Evolutionary conservation across 129 eudicot genomes (phyloP).

Genomic region (Artemisia annua): DNA sequence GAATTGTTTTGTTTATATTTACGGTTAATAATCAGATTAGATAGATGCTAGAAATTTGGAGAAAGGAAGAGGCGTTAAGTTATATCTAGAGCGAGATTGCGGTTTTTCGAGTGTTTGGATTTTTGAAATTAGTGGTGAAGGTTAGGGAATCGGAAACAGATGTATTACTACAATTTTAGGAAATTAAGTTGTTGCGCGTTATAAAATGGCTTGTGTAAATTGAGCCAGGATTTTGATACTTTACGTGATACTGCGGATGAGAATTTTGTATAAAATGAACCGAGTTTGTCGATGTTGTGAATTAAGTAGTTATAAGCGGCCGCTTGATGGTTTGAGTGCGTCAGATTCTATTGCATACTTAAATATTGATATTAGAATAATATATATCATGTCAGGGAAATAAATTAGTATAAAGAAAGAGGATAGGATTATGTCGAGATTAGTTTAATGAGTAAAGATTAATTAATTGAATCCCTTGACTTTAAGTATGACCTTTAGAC

Average conservation of each 20-base stretch:
- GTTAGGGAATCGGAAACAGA: slow-evolving; percentile 9
- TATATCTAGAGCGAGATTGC: background rate
- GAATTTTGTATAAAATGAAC: background rate
- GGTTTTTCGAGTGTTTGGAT: too few species aligned
- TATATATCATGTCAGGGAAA: slow-evolving; percentile 4
- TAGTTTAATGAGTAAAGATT: slow-evolving; percentile 3
- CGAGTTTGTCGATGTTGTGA: background rate
- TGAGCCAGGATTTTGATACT: background rate
- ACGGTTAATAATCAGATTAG: too few species aligned
- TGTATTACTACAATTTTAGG: too few species aligned
- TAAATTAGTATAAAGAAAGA: slow-evolving; percentile 1
- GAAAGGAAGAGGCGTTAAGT: too few species aligned
- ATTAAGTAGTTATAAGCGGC: background rate
- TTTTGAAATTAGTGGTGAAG: slow-evolving; percentile 1
- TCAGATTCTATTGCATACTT: background rate
- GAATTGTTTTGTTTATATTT: too few species aligned
- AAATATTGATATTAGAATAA: background rate
- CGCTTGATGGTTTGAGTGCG: background rate
- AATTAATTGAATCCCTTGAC: slow-evolving; percentile 6
- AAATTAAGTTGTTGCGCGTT: background rate
- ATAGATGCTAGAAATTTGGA: too few species aligned
- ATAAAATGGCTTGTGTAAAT: background rate
- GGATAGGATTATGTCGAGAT: slow-evolving; percentile 6
- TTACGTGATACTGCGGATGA: background rate
- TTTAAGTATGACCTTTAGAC: background rate